A percentile compares a stretch with the other conserved stretches of the same genome.
Conservation (phyloP, 1,284 basidiomycete species). For the Laetiporus sulphureus region DNA sequence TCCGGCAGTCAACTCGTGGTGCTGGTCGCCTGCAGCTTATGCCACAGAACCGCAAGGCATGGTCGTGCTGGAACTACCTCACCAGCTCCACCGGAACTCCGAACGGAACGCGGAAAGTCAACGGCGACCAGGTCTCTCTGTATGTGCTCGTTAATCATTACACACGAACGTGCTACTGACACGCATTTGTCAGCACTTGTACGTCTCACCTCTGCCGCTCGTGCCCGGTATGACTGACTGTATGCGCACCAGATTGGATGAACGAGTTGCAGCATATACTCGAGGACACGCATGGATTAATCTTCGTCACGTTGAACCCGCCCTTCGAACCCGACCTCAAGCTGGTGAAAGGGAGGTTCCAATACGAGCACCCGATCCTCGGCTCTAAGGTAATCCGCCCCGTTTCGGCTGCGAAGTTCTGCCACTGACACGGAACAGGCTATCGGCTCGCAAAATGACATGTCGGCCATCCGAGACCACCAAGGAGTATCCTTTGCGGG, state of each 20-base stretch:
- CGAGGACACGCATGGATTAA: slow-evolving; percentile 50
- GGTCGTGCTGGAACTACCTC: slow-evolving; percentile 76
- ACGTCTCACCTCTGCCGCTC: too few relatives aligned
- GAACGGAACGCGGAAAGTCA: slow-evolving; percentile 34
- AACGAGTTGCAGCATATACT: slow-evolving; percentile 72
- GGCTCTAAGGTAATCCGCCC: slow-evolving; percentile 33
- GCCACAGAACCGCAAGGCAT: slow-evolving; percentile 53
- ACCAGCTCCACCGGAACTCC: slow-evolving; percentile 39
- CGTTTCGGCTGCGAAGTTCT: slow-evolving; percentile 1
- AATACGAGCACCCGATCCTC: slow-evolving; percentile 68
- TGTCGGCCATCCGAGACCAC: slow-evolving; percentile 56
- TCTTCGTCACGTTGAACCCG: slow-evolving; percentile 77
- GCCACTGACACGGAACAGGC: slow-evolving; percentile 28
- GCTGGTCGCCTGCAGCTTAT: slow-evolving; percentile 43
- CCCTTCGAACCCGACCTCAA: slow-evolving; percentile 52
- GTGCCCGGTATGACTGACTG: slow-evolving; percentile 65
- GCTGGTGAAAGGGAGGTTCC: slow-evolving; percentile 45
- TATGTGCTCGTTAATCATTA: too few relatives aligned
- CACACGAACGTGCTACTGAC: too few relatives aligned
- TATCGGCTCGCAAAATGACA: slow-evolving; percentile 48
- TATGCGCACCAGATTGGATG: slow-evolving; percentile 65
- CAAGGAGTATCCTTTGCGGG: slow-evolving; percentile 68
- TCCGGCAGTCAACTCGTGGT: background rate
- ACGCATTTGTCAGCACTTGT: too few relatives aligned
- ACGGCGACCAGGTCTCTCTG: slow-evolving; percentile 60